Evolutionary conservation across 2,329 filamentous ascomycete species (phyloP), one percentile per base, ranked within the genome.

Genomic region (Alternaria sp.): DNA sequence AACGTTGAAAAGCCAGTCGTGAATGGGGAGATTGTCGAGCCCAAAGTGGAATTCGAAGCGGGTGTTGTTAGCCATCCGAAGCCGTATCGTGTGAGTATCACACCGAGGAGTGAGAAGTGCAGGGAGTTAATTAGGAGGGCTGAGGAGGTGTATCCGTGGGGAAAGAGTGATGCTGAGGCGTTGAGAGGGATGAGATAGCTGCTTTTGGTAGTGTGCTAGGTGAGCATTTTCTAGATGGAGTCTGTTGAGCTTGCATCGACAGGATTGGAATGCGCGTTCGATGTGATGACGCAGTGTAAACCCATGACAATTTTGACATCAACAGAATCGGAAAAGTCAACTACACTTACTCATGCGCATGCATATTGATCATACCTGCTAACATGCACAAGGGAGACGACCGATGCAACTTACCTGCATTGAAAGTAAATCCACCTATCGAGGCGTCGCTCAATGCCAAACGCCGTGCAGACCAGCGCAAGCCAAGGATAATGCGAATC

Each of bases 21-120:
- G 22, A 70, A 80, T 5, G 84, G 81, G 0, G 74, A 68, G 18
- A 74, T 76, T 10, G 68, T 83, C 0, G 79, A 78, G 22, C 72
- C 78, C 0, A 67, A 73, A 20, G 43, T 80, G 0, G 69, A 76
- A 30, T 81, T 82, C 43, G 66, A 74, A 59, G 62, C 74, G 3
- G 80, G 80, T 14, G 57, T 78, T 10, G 65, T 81, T 18, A 78
- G 74, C 56, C 81, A 83, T 61, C 80, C 81, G 0, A 65, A 71
- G 1, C 76, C 78, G 8, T 84, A 76, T 59, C 56, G 68, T 22
- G 60, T 72, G 14, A 64, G 53, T 8, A 76, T 83, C 18, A 74
- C 59, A 43, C 77, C 80, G 16, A 76, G 81, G 34, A 77, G 66
- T 25, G 66, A 71, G 50, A 59, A 56, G 54, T 76, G 80, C 60